Evolutionary conservation across 129 eudicot genomes (phyloP).

Genomic region (Silybum marianum): DNA sequence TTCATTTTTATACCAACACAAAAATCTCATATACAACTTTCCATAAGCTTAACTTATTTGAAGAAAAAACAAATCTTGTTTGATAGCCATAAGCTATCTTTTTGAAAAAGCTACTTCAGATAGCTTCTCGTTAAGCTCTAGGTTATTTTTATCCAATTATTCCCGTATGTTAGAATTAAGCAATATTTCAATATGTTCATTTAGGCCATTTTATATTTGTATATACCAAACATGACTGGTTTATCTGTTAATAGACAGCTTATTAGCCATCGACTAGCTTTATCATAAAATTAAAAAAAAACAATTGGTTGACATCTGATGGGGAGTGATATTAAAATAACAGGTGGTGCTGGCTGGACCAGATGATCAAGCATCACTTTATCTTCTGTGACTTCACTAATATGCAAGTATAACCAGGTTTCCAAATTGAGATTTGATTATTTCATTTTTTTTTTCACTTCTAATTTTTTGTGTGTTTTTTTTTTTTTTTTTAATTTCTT

Average conservation of each 20-base stretch:
- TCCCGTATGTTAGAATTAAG: no score
- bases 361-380: conserved; percentile 77
- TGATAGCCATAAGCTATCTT: no score
- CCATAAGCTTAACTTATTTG: neutral
- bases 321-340: neutral
- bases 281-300: no score
- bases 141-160: no score
- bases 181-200: no score
- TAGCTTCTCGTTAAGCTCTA: no score
- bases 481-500: conserved; percentile 20
- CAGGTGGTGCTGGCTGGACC: conserved; percentile 95
- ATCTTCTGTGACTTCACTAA: conserved; percentile 48
- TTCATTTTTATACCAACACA: neutral
- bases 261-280: no score
- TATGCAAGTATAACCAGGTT: conserved; percentile 48
- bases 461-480: conserved; percentile 42
- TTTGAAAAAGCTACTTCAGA: no score
- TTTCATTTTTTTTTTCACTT: conserved; percentile 28
- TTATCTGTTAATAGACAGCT: no score
- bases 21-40: neutral
- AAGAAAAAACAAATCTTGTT: no score
- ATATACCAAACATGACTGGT: no score
- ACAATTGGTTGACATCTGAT: neutral
- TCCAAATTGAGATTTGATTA: conserved; percentile 42
- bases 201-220: no score